Evolutionary conservation across 345 rosid species (phyloP), one percentile per base, ranked within the genome.

Genomic region (Linum usitatissimum): DNA sequence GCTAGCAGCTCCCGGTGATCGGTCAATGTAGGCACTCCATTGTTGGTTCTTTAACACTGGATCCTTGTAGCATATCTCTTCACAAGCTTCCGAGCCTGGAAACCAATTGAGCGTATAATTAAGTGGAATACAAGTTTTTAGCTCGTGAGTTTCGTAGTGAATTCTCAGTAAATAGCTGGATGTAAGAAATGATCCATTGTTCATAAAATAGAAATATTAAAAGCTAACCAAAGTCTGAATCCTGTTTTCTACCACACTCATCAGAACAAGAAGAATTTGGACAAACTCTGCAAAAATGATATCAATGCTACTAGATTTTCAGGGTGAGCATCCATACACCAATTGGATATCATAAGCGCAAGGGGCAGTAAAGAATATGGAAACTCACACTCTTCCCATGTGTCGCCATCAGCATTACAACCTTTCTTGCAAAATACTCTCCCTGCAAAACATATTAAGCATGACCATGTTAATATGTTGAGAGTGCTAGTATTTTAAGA

Each of bases 361-460:
- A 66, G 64, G 49, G 18, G 30, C 30, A 20, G 61, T 10, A 71
- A 14, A 72, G 63, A 45, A 48, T 14, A 40, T 61, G 66, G 76
- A 55, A 59, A 69, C 99, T 82, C 79, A 87, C 99, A 93, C 71
- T 93, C 97, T 75, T 90, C 97, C 87, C 88, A 93, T 18, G 96
- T 78, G 38, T 90, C 96, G 65, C 92, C 87, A 14, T 87, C 92
- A 5, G 91, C 63, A 59, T 73, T 80, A 60, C 99, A 93, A 6
- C 90, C 99, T 74, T 93, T 93, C 71, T 93, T 93, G 89, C 99
- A 93, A 70, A 93, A 93, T n/a, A 93, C 95, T 74, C 99, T 84
- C 99, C 99, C 99, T 93, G 74, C 69, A 61, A 48, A 71, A 73
- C 54, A 65, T 5, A 2, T 9, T 28, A 62, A 60, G 9, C 15